Percentiles rank a stretch among this genome's conserved stretches.
Evolutionary conservation across 208 protist species (phyloP).

Genomic region (Tetramitus jugosus): DNA sequence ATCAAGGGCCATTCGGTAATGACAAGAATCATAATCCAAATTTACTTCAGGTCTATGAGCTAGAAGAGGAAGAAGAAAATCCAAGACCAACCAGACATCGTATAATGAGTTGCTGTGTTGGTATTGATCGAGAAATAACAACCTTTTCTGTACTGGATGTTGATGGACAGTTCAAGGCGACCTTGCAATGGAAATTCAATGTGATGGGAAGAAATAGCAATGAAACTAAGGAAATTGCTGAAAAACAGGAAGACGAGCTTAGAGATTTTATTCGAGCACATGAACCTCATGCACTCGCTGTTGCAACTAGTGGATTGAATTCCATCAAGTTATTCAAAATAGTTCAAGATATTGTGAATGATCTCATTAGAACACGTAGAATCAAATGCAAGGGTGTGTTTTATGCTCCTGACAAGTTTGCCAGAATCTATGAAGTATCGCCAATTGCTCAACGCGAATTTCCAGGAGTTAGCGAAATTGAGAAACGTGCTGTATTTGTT

Average conservation of each 20-base stretch:
- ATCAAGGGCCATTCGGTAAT: not conserved
- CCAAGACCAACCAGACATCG: slow-evolving; percentile 9
- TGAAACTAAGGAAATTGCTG: not conserved
- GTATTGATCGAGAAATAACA: not conserved
- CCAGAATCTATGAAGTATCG: not conserved
- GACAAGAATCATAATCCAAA: not conserved
- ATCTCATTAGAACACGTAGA: slow-evolving; percentile 1
- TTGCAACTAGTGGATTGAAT: not conserved
- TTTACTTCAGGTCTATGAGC: slow-evolving; percentile 1
- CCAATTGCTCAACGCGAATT: not conserved
- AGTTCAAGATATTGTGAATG: slow-evolving; percentile 20
- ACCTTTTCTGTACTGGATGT: not conserved
- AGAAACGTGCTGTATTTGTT: slow-evolving; percentile 35
- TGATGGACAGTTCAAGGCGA: not conserved
- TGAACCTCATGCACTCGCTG: not conserved
- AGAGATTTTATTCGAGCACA: not conserved
- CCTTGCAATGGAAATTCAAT: not conserved
- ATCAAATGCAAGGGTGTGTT: not conserved
- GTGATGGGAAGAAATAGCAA: not conserved
- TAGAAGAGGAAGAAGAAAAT: not conserved
- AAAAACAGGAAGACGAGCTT: not conserved
- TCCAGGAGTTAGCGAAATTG: not conserved
- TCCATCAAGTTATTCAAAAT: slow-evolving; percentile 29
- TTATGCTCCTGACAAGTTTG: slow-evolving; percentile 9
- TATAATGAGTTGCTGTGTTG: not conserved